These are phyloP conservation scores for Mycena chlorophos DNA, from an alignment of 768 basidiomycete species.

Conservation along the genomic window DNA sequence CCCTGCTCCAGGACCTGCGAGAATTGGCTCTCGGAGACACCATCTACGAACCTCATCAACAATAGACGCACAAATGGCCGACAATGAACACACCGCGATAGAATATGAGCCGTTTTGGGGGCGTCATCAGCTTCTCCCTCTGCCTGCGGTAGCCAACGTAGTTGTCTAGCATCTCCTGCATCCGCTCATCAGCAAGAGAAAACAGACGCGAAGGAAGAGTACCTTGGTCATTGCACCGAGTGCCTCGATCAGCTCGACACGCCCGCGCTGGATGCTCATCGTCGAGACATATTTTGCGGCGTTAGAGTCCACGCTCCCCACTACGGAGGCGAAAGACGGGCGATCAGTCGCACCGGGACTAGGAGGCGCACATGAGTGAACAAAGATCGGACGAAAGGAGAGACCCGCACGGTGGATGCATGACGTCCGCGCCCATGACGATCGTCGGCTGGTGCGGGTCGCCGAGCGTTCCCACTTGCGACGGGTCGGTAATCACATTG, in stretches of 20 bases:
- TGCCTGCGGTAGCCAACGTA: slow-evolving; percentile 55
- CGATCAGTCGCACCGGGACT: slow-evolving; percentile 67
- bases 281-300: slow-evolving; percentile 72
- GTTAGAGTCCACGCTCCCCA: slow-evolving; percentile 75
- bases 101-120: slow-evolving; percentile 74
- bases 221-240: slow-evolving; percentile 59
- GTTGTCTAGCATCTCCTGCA: slow-evolving; percentile 49
- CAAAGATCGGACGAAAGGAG: background rate
- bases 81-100: slow-evolving; percentile 69
- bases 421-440: slow-evolving; percentile 62
- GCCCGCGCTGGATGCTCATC: slow-evolving; percentile 56
- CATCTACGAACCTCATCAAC: slow-evolving; percentile 35
- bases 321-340: slow-evolving; percentile 79
- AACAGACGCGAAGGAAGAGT: slow-evolving; percentile 50
- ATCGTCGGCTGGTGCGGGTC: slow-evolving; percentile 75
- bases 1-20: slow-evolving; percentile 57
- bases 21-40: slow-evolving; percentile 58
- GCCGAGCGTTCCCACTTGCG: slow-evolving; percentile 59
- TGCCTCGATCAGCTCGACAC: slow-evolving; percentile 80
- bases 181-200: slow-evolving; percentile 42
- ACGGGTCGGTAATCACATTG: slow-evolving; percentile 71
- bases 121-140: slow-evolving; percentile 48
- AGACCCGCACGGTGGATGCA: slow-evolving; percentile 18
- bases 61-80: slow-evolving; percentile 11
- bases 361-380: slow-evolving; percentile 70